A percentile compares a stretch with the other conserved stretches of the same genome.
Evolutionary conservation across 2,329 filamentous ascomycete genomes (phyloP).

Genomic region (Pezicula neosporulosa): DNA sequence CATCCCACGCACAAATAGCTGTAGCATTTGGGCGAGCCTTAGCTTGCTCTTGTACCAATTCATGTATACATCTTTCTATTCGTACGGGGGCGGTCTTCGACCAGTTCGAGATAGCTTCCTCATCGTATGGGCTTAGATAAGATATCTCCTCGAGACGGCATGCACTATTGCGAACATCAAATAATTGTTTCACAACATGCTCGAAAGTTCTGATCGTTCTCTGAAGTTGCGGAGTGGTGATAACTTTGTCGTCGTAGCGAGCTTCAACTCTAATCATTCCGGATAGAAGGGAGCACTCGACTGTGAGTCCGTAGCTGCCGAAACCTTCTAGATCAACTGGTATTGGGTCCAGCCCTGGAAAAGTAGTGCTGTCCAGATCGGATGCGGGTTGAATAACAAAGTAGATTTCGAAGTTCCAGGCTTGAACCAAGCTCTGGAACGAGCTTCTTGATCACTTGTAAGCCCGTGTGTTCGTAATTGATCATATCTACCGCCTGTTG

Average conservation of each 20-base stretch:
- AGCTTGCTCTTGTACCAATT: not conserved
- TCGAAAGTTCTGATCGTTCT: conserved; percentile 1
- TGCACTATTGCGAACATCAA: not conserved
- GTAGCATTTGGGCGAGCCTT: not conserved
- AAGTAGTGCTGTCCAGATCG: not conserved
- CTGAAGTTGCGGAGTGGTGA: not conserved
- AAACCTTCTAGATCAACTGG: not conserved
- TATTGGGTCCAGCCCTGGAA: not conserved
- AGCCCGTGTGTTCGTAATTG: conserved; percentile 44
- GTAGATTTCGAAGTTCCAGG: conserved; percentile 16
- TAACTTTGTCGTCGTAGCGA: not conserved
- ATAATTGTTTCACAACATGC: conserved; percentile 1
- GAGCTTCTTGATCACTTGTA: conserved; percentile 16
- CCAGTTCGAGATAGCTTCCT: not conserved
- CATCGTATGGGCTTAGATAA: not conserved
- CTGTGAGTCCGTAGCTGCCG: not conserved
- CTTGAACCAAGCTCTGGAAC: conserved; percentile 8
- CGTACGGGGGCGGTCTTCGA: not conserved
- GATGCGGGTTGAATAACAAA: conserved; percentile 17
- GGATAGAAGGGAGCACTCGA: not conserved
- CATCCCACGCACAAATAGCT: conserved; percentile 3
- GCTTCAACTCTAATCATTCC: not conserved
- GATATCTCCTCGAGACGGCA: not conserved
- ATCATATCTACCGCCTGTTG: conserved; percentile 43
- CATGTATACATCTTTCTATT: conserved; percentile 1